Evolutionary conservation across 768 basidiomycete species (phyloP), one percentile per base, ranked within the genome.

Genomic region (Mycena haematopus): DNA sequence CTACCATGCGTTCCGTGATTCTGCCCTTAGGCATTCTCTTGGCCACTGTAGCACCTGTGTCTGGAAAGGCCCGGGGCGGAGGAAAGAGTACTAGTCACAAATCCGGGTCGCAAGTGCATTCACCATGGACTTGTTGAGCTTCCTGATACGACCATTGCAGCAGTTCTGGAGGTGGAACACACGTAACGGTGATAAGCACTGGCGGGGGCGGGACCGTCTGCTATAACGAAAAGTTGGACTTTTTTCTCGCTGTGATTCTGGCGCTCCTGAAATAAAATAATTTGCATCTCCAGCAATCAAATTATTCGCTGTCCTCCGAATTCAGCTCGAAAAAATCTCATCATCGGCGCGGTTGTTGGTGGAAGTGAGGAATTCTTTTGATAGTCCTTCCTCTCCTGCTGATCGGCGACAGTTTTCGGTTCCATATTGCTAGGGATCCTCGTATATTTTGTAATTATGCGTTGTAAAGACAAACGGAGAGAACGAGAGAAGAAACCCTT

Each of bases 321-420:
- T 29, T 62, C 60, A 6, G 46, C 56, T 7, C 56, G 56, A 0
- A 58, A 17, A 50, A 53, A 55, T 14, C 17, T 58, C 25, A 63
- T 63, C 19, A 47, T 63, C 21, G 60, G 60, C 11, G 60, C 60
- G 1, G 60, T 62, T 13, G 14, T 62, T 6, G 60, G 60, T n/a
- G 53, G 54, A 42, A 56, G 60, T 62, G 22, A 49, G 59, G 22
- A 46, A 25, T 8, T 5, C 10, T 17, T 24, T 58, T 15, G 9
- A 14, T 33, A n/a, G n/a, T 8, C 13, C 0, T 47, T 14, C 13
- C 24, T 25, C n/a, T 3, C 2, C 29, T 2, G 13, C 38, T 51
- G 24, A 55, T 6, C 11, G 10, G 21, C 25, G 24, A 36, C 22
- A 64, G 63, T 64, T 19, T 1, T 54, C 31, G 63, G 63, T 7